Evolutionary conservation across 225 moss, liverwort and hornwort genomes (phyloP), one percentile per base, ranked within the genome.

Genomic region (Ulota crispa): DNA sequence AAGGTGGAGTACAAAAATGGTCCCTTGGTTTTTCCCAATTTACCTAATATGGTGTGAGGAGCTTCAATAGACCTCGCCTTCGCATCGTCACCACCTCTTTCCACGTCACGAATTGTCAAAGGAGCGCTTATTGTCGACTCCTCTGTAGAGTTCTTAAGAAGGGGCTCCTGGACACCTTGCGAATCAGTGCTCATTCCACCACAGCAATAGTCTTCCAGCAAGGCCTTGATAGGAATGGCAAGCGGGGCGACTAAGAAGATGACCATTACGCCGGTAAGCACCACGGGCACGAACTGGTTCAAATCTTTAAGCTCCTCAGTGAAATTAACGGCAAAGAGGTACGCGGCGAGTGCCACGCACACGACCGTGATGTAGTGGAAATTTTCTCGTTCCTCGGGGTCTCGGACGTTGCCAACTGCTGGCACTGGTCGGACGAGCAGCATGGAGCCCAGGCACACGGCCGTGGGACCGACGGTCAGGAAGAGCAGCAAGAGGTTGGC

Each of bases 301-400:
- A 89, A 30, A 21, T 69, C 32, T 4, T 92, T 9, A 9, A 93
- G 27, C 68, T 85, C 87, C 66, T 94, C 91, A 1, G 73, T 28
- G 23, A 93, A 10, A 3, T 92, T 92, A 52, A 82, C 73, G 3
- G 89, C 83, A 45, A 90, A 75, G 2, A 97, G 90, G 77, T 92
- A 97, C 9, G 84, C 68, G 4, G 95, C 95, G 37, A 97, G 84
- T 19, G 92, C 92, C 34, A 95, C 52, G 69, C 94, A 93, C 15
- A 97, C 83, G n/a, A 86, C 86, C 14, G 89, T 89, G 32, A 97
- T 86, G 64, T 93, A 97, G 19, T 80, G 86, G 19, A 97, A 97
- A 23, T 91, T 89, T 10, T 24, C 78, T 4, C 85, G 86, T 83
- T 97, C 95, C 71, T 90, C 85, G 0, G 88, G 94, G 47, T 91